A percentile compares a stretch with the other conserved stretches of the same genome.
Evolutionary conservation across 495 filamentous ascomycete species (phyloP).

Genomic region (Cetradonia linearis): DNA sequence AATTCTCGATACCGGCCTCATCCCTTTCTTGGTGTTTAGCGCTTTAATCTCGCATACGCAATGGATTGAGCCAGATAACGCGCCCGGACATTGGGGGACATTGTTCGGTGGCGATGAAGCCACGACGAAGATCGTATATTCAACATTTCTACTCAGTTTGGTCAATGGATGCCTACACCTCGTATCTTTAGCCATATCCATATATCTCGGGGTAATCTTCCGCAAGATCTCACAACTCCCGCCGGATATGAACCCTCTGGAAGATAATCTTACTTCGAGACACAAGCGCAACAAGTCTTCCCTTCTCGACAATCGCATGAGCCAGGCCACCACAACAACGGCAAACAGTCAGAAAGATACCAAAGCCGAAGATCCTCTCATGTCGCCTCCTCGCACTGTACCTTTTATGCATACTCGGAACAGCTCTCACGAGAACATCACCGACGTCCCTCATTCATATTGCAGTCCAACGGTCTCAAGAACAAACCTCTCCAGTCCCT

Average conservation of each 20-base stretch:
- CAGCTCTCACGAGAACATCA: conserved; percentile 39
- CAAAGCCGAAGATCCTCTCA: conserved; percentile 44
- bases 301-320: conserved; percentile 43
- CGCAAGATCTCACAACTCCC: conserved; percentile 67
- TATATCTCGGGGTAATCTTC: conserved; percentile 67
- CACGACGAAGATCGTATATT: conserved; percentile 45
- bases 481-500: conserved; percentile 30
- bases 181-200: conserved; percentile 55
- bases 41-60: conserved; percentile 46
- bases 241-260: conserved; percentile 86
- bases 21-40: conserved; percentile 70
- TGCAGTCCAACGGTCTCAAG: conserved; percentile 31
- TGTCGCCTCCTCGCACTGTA: conserved; percentile 49
- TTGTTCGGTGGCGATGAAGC: conserved; percentile 43
- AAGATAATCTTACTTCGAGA: conserved; percentile 73
- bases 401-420: conserved; percentile 68
- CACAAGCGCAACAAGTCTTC: conserved; percentile 70
- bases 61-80: conserved; percentile 35
- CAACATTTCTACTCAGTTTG: conserved; percentile 54
- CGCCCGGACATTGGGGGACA: conserved; percentile 49
- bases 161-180: conserved; percentile 56
- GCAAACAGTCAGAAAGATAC: conserved; percentile 30
- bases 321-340: conserved; percentile 45
- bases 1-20: conserved; percentile 56
- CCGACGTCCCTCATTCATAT: conserved; percentile 21